Evolutionary conservation across 1,284 basidiomycete species (phyloP), one percentile per base, ranked within the genome.

Genomic region (Heliocybe sulcata): DNA sequence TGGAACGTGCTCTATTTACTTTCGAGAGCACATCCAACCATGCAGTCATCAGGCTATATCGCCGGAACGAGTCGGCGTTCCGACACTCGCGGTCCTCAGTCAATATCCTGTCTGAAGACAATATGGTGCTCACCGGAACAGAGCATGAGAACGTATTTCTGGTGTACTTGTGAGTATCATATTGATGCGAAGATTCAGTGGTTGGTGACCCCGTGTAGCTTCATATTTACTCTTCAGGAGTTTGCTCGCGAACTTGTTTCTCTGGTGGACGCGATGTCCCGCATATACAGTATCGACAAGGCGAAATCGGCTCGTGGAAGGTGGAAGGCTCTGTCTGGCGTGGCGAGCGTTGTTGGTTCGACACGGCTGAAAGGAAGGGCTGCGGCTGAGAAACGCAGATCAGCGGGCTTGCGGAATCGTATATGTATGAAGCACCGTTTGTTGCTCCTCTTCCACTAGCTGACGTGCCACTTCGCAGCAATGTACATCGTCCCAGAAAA

Each of bases 181-280:
- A 35, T 14, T 22, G 16, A 14, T 23, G 53, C n/a, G 26, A 50
- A 35, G 9, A 23, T 12, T 35, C 20, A 9, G 16, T 20, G 11
- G 11, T 10, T 12, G 4, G 19, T 54, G 20, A 45, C 20, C 19
- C 22, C 8, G 19, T 49, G 11, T 59, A 94, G 92, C 72, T 94
- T 94, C 70, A 88, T 95, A 57, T 97, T 96, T 69, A 95, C 92
- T 0, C 69, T 96, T 45, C 92, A 97, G 69, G 94, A 97, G 66
- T 96, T 96, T 65, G 82, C 90, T 4, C 75, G 80, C 56, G 94
- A 97, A 67, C 71, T 95, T 49, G 76, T 88, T 45, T 85, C 83
- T 38, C 80, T 97, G 2, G 77, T 92, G 0, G 90, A 94, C 64
- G 86, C 91, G 0, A 88, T 94, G 77, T 76, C 82, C 52, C 78